These are phyloP conservation scores for Anastatica hierochuntica DNA, from an alignment of 345 rosid species.

Conservation along the genomic window DNA sequence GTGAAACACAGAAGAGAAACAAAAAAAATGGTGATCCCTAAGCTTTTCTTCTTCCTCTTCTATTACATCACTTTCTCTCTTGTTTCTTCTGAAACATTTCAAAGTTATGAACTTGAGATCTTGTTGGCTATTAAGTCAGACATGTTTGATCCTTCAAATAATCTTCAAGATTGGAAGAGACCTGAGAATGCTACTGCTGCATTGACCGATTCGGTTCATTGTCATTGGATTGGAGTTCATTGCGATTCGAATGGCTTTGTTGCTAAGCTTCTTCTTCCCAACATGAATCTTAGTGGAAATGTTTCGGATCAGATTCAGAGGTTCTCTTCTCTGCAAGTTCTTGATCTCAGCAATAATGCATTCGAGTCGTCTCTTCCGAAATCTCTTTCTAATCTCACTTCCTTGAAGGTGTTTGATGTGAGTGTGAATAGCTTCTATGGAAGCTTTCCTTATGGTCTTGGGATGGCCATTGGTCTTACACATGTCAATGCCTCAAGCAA, in stretches of 20 bases:
- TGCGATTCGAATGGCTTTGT: constrained; percentile 59
- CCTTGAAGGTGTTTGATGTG: constrained; percentile 47
- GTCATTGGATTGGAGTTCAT: constrained; percentile 67
- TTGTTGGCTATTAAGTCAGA: constrained; percentile 48
- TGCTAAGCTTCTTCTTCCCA: constrained; percentile 53
- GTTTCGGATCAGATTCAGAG: constrained; percentile 49
- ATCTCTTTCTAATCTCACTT: constrained; percentile 45
- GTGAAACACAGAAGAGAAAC: constrained; percentile 11
- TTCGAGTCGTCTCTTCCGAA: constrained; percentile 50
- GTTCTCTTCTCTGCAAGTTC: constrained; percentile 30
- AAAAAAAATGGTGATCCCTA: constrained; percentile 30
- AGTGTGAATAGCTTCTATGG: constrained; percentile 72
- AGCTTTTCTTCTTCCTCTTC: constrained; percentile 36
- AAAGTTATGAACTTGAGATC: constrained; percentile 34
- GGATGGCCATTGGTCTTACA: constrained; percentile 49
- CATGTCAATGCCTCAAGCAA: constrained; percentile 77
- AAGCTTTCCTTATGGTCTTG: constrained; percentile 66
- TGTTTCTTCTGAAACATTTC: constrained; percentile 23
- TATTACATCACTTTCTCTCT: constrained; percentile 38
- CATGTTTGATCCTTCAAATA: constrained; percentile 46
- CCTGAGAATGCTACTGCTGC: constrained; percentile 17
- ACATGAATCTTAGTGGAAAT: constrained; percentile 67
- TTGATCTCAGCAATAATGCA: constrained; percentile 49
- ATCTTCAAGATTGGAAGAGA: constrained; percentile 49
- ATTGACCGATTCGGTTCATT: constrained; percentile 27